Evolutionary conservation across 495 filamentous ascomycete species (phyloP), one percentile per base, ranked within the genome.

Genomic region (Staphylotrichum longicolle): DNA sequence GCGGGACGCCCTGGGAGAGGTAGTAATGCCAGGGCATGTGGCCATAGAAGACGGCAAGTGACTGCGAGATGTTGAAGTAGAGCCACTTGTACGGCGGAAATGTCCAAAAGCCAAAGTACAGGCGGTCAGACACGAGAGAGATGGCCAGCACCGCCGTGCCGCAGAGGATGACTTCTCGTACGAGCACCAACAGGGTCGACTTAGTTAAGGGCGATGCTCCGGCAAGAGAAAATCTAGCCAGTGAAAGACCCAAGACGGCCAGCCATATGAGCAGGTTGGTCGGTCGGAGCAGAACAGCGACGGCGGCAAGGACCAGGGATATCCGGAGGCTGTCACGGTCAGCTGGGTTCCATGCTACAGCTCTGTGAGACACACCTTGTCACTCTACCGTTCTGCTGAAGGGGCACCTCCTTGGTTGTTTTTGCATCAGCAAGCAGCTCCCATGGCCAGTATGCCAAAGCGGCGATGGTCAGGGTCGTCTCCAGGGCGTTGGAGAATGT

Each of bases 401-500:
- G 58, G 12, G 63, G 62, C 6, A 7, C 47, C 3, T 37, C 27
- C 47, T 72, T 73, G 52, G 39, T 66, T 11, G 65, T 64, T 48
- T 72, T 74, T 8, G 70, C 66, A 35, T 75, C 76, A 3, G 64
- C 70, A 12, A 81, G 70, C 20, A 83, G 64, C 37, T 77, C 72
- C 95, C 94, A 98, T 15, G 94, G 94, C 93, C 92, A 98, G 58
- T 86, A 83, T 64, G 84, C 83, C 14, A 97, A 75, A 5, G 93
- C 94, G 57, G 85, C 78, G 58, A 90, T 79, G 12, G 94, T 97
- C 63, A 99, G 68, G 4, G 88, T 90, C 1, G 90, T 95, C 77
- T 99, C 94, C 8, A 96, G 76, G 57, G 87, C 94, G 75, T 98
- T 99, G 45, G 92, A 97, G 55, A 99, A 84, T 0, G 94, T 96